Conservation (phyloP, 2,329 filamentous ascomycete genomes). For the Stemphylium vesicarium region DNA sequence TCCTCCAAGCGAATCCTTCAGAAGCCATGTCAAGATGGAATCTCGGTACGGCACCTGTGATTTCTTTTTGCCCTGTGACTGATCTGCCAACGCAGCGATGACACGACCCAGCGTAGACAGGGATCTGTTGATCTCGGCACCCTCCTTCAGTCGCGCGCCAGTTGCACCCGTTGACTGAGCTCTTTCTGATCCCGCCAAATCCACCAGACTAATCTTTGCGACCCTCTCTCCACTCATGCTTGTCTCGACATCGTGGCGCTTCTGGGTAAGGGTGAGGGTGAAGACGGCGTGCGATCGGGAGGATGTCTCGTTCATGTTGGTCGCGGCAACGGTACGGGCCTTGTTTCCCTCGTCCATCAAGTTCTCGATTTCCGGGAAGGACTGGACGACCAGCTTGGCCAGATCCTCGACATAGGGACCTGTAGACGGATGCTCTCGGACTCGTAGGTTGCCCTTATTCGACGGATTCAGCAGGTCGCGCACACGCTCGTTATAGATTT, state of each 20-base stretch:
- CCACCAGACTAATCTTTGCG: constrained; percentile 95
- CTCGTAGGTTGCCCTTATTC: constrained; percentile 95
- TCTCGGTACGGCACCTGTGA: constrained; percentile 94
- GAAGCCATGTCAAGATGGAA: constrained; percentile 91
- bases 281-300: constrained; percentile 98
- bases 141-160: constrained; percentile 92
- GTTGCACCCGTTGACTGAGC: constrained; percentile 97
- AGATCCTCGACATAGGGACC: constrained; percentile 98
- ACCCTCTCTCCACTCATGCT: constrained; percentile 98
- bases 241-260: constrained; percentile 86
- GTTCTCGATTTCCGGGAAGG: constrained; percentile 94
- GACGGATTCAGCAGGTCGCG: constrained; percentile 93
- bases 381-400: constrained; percentile 90
- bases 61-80: constrained; percentile 82
- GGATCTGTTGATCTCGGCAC: constrained; percentile 97
- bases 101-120: constrained; percentile 96
- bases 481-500: constrained; percentile 99
- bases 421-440: constrained; percentile 95
- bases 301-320: constrained; percentile 99
- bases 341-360: constrained; percentile 99
- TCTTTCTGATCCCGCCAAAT: constrained; percentile 96
- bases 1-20: constrained; percentile 95
- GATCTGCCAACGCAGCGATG: constrained; percentile 91
- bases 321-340: constrained; percentile 94
- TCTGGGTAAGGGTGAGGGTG: constrained; percentile 93